These are phyloP conservation scores for Colletotrichum karsti DNA, from an alignment of 2,329 filamentous ascomycete species.

Conservation along the genomic window DNA sequence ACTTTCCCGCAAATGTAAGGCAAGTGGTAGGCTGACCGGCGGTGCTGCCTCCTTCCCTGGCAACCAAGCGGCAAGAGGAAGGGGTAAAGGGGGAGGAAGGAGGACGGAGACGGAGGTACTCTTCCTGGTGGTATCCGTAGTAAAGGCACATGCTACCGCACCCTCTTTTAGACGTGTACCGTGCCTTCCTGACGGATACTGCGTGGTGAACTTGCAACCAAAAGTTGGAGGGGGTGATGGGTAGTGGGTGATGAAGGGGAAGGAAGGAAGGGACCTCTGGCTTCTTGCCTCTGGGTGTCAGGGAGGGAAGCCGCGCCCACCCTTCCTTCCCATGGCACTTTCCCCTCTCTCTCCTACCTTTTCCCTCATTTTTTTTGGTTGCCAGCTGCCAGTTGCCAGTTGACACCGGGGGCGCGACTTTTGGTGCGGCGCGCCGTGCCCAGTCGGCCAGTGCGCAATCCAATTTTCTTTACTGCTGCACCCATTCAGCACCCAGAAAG, in stretches of 20 bases:
- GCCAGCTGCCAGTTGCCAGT: not conserved
- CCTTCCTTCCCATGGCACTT: constrained; percentile 1
- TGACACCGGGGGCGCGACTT: too few relatives aligned
- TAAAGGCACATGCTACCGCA: constrained; percentile 8
- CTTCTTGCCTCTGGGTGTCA: constrained; percentile 7
- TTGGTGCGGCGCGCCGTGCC: too few relatives aligned
- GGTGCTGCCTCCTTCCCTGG: not conserved
- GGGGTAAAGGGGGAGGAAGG: not conserved
- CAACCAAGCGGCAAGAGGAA: not conserved
- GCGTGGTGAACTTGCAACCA: not conserved
- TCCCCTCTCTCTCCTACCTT: constrained; percentile 20
- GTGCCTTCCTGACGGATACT: constrained; percentile 16
- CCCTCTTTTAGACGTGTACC: not conserved
- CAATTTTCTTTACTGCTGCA: constrained; percentile 7
- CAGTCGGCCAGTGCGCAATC: constrained; percentile 22
- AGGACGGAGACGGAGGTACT: constrained; percentile 8
- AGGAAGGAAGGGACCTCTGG: constrained; percentile 15
- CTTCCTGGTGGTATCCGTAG: not conserved
- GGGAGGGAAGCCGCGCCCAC: constrained; percentile 28
- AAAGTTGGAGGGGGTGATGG: not conserved
- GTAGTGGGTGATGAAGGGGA: not conserved
- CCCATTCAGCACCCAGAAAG: constrained; percentile 24
- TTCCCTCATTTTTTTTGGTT: constrained; percentile 10
- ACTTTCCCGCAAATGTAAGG: constrained; percentile 1
- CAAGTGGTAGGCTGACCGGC: not conserved